Percentiles rank a stretch among this genome's conserved stretches.
Conservation (phyloP, 768 basidiomycete genomes). For the Xerocomus potaroensis region DNA sequence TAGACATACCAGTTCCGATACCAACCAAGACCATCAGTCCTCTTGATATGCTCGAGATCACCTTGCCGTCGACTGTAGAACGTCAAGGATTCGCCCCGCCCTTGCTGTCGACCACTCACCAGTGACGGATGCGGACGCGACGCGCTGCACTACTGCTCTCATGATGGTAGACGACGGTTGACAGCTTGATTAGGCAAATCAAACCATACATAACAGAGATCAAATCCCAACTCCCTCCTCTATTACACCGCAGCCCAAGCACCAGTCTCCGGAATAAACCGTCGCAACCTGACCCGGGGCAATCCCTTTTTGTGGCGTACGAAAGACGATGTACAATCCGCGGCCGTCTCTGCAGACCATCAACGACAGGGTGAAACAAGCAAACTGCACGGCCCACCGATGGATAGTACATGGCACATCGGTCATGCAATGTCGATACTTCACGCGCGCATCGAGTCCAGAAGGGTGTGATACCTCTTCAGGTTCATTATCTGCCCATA, state of each 20-base stretch:
- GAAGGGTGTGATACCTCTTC: slow-evolving; percentile 33
- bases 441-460: slow-evolving; percentile 50
- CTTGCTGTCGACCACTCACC: slow-evolving; percentile 40
- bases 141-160: slow-evolving; percentile 85
- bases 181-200: background rate
- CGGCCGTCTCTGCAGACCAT: slow-evolving; percentile 17
- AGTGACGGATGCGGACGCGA: slow-evolving; percentile 78
- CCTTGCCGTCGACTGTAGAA: slow-evolving; percentile 67
- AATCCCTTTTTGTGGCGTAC: slow-evolving; percentile 60
- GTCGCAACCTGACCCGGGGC: slow-evolving; percentile 79
- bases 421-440: slow-evolving; percentile 69
- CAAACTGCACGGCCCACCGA: slow-evolving; percentile 36
- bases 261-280: slow-evolving; percentile 71
- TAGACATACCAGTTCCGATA: slow-evolving; percentile 66
- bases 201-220: too few relatives aligned
- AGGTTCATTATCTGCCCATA: slow-evolving; percentile 64
- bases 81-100: background rate
- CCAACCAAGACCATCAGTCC: slow-evolving; percentile 92
- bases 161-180: slow-evolving; percentile 35
- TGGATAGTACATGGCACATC: slow-evolving; percentile 49
- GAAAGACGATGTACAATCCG: slow-evolving; percentile 45
- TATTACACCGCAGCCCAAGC: slow-evolving; percentile 81
- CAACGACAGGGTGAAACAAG: slow-evolving; percentile 2
- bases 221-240: slow-evolving; percentile 18
- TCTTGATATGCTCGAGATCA: slow-evolving; percentile 76